Conservation (phyloP, 768 basidiomycete genomes). For the Sarcodon aspratus region DNA sequence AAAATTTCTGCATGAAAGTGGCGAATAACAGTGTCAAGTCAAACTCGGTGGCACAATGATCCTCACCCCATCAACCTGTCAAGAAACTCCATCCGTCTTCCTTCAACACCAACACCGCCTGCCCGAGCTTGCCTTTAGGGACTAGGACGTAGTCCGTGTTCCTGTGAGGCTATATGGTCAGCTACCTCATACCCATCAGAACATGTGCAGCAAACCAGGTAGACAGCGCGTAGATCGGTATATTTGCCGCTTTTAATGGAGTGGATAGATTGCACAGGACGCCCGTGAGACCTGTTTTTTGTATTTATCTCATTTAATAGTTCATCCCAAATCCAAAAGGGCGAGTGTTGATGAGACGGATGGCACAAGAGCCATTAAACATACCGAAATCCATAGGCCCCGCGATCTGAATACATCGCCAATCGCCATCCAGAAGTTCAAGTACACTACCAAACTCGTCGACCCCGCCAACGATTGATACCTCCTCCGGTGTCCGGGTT, state of each 20-base stretch:
- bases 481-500: constrained; percentile 48
- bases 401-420: constrained; percentile 50
- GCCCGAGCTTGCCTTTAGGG: constrained; percentile 27
- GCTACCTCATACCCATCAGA: not conserved
- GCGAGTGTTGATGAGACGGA: not conserved
- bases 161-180: constrained; percentile 22
- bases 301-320: too few relatives aligned
- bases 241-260: constrained; percentile 37
- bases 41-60: too few relatives aligned
- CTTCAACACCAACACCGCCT: constrained; percentile 30
- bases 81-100: constrained; percentile 37
- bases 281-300: constrained; percentile 38
- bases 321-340: not conserved
- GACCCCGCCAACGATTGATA: constrained; percentile 41
- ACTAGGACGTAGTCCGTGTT: constrained; percentile 59
- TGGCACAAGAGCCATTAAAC: not conserved
- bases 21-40: too few relatives aligned
- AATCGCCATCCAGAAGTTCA: constrained; percentile 21
- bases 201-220: constrained; percentile 37
- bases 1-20: too few relatives aligned
- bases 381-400: constrained; percentile 60
- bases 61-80: not conserved
- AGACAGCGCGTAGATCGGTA: constrained; percentile 50
- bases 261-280: constrained; percentile 41
- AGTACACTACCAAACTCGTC: constrained; percentile 8